Percentiles rank a stretch among this genome's conserved stretches.
Evolutionary conservation across 2,329 filamentous ascomycete species (phyloP).

Genomic region (Clonostachys sp.): DNA sequence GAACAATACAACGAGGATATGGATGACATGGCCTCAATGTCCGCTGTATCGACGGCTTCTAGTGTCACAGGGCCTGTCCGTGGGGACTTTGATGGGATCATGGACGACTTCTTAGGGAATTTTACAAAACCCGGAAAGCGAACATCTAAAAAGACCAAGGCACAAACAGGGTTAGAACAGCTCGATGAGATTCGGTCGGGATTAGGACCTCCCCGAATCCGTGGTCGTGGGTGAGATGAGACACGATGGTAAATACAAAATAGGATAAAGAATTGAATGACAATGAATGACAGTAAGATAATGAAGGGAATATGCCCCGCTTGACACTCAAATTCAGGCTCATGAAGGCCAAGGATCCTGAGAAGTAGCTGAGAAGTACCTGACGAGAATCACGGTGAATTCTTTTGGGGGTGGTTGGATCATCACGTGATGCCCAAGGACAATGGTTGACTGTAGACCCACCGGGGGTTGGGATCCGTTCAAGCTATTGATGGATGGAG

Average conservation of each 20-base stretch:
- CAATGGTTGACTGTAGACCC: too few relatives aligned
- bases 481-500: too few relatives aligned
- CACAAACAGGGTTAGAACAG: conserved; percentile 79
- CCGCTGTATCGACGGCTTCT: conserved; percentile 58
- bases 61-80: conserved; percentile 65
- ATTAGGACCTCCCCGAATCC: conserved; percentile 70
- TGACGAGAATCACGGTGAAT: too few relatives aligned
- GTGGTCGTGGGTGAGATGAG: conserved; percentile 8
- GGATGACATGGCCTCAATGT: conserved; percentile 50
- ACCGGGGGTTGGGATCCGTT: too few relatives aligned
- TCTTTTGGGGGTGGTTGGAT: too few relatives aligned
- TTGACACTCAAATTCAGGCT: neutral
- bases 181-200: conserved; percentile 83
- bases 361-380: too few relatives aligned
- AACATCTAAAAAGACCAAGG: conserved; percentile 73
- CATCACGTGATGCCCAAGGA: too few relatives aligned
- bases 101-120: conserved; percentile 86
- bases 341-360: neutral
- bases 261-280: neutral
- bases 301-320: neutral
- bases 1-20: conserved; percentile 60
- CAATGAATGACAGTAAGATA: neutral
- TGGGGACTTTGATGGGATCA: conserved; percentile 79
- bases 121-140: conserved; percentile 71
- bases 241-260: neutral